Conservation (phyloP, 2,329 filamentous ascomycete species). For the Ophiosphaerella herpotricha region DNA sequence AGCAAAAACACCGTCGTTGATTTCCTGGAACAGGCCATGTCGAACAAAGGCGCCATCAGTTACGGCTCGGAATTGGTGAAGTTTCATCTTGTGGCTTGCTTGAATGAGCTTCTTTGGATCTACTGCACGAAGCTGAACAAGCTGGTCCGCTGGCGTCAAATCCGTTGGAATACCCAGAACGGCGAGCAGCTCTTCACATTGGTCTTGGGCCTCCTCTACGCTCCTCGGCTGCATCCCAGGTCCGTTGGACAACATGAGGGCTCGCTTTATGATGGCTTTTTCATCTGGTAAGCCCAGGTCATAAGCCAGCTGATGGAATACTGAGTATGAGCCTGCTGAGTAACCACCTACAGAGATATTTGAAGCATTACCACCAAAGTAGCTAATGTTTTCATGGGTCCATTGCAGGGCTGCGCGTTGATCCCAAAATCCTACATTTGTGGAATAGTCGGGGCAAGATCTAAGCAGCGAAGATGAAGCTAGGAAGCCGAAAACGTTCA, state of each 20-base stretch:
- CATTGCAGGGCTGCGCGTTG: constrained; percentile 61
- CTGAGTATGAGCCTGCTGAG: constrained; percentile 61
- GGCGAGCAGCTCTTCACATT: constrained; percentile 57
- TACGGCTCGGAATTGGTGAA: constrained; percentile 61
- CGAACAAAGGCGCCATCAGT: constrained; percentile 57
- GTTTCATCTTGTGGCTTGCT: constrained; percentile 48
- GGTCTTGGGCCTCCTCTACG: constrained; percentile 52
- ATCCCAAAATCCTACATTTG: constrained; percentile 63
- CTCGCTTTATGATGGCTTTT: constrained; percentile 56
- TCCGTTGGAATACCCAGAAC: constrained; percentile 50
- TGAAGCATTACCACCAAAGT: constrained; percentile 56
- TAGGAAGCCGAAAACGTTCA: constrained; percentile 63
- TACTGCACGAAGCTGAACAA: constrained; percentile 50
- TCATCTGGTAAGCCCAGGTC: constrained; percentile 56
- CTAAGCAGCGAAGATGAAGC: constrained; percentile 55
- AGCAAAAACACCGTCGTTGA: constrained; percentile 57
- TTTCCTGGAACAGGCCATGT: constrained; percentile 49
- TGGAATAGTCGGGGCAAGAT: constrained; percentile 35
- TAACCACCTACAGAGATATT: constrained; percentile 62
- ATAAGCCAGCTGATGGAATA: constrained; percentile 62
- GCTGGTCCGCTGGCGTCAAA: constrained; percentile 50
- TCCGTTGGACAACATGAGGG: constrained; percentile 60
- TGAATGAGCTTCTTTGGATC: constrained; percentile 49
- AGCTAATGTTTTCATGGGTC: constrained; percentile 56
- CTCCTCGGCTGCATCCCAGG: constrained; percentile 59